A percentile compares a stretch with the other conserved stretches of the same genome.
phyloP scores from a whole-genome alignment of 2,329 filamentous ascomycete genomes.

The Monilinia fructicola region DNA sequence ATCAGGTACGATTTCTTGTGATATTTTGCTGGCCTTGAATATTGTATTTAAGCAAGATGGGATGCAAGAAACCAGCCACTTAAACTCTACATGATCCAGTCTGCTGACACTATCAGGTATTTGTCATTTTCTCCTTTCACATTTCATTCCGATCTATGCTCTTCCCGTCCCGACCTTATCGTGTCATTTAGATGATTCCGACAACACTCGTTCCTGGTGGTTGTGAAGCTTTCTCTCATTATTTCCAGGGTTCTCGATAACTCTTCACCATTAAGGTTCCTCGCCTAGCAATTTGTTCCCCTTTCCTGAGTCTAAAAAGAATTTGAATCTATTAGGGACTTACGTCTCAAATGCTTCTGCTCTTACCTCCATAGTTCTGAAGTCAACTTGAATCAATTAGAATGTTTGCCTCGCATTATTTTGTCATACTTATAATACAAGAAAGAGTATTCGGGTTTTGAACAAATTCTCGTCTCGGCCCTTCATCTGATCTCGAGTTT shows the following conservation, averaged over 20 bases:
- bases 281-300: too few species aligned
- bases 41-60: background rate
- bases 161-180: rapidly evolving
- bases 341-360: background rate
- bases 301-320: background rate
- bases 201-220: background rate
- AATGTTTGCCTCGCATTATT: background rate
- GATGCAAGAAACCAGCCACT: background rate
- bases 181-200: background rate
- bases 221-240: background rate
- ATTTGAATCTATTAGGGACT: background rate
- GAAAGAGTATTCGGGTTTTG: background rate
- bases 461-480: background rate
- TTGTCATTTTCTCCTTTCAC: background rate
- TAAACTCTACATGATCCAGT: background rate
- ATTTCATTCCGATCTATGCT: background rate
- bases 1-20: background rate
- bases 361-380: background rate
- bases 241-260: background rate
- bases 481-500: background rate
- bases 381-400: background rate
- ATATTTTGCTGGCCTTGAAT: background rate
- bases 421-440: background rate
- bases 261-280: background rate
- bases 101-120: background rate